A percentile compares a stretch with the other conserved stretches of the same genome.
phyloP scores from a whole-genome alignment of 257 asterid genomes.

The Knoxia roxburghii region DNA sequence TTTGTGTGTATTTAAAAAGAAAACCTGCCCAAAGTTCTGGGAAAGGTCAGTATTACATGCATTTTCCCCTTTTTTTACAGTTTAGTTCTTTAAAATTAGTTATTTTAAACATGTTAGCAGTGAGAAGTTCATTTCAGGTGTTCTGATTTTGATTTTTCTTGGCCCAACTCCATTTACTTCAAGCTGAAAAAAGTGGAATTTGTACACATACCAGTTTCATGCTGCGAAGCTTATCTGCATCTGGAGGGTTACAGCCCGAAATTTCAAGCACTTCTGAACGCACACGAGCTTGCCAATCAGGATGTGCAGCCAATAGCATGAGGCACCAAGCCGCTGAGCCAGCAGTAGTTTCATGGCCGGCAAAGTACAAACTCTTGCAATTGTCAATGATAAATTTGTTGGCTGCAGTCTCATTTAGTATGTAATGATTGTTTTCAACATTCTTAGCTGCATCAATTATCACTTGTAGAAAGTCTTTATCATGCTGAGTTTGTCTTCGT shows the following conservation, averaged over 20 bases:
- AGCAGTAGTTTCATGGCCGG: slow-evolving; percentile 67
- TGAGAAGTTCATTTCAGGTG: no score
- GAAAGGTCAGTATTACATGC: no score
- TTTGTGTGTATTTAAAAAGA: no score
- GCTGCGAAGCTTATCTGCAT: slow-evolving; percentile 44
- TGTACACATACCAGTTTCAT: slow-evolving; percentile 53
- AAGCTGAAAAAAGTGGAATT: no score
- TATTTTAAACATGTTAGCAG: slow-evolving; percentile 8
- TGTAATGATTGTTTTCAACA: slow-evolving; percentile 27
- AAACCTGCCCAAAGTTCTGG: no score
- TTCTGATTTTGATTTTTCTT: no score
- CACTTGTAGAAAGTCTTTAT: slow-evolving; percentile 51
- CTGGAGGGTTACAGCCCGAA: slow-evolving; percentile 43
- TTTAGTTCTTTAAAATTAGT: no score
- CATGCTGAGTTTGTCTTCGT: slow-evolving; percentile 22
- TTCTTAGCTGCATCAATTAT: slow-evolving; percentile 53
- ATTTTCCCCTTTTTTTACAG: no score
- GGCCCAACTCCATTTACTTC: no score
- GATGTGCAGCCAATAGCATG: slow-evolving; percentile 59
- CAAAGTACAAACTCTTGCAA: slow-evolving; percentile 69
- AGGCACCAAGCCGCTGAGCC: slow-evolving; percentile 76
- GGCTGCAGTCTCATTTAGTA: slow-evolving; percentile 33
- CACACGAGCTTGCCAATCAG: slow-evolving; percentile 73
- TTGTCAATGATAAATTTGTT: slow-evolving; percentile 54
- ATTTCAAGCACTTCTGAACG: slow-evolving; percentile 59